Evolutionary conservation across 352 stramenopile genomes (phyloP).

Genomic region (Phytopythium vexans): DNA sequence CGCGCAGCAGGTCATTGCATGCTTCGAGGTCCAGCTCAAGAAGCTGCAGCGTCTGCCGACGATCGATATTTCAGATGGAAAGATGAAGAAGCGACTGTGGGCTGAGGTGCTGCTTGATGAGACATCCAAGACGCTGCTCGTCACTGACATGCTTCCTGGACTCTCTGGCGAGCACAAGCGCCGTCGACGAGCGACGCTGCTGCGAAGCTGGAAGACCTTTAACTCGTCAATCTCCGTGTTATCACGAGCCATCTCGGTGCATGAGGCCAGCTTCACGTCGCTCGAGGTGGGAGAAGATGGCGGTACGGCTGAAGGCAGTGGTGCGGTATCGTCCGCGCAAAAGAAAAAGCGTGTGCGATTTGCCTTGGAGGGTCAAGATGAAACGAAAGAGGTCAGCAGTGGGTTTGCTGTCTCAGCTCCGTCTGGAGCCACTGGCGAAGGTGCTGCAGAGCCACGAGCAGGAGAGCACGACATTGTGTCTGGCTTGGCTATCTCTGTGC

Average conservation of each 20-base stretch:
- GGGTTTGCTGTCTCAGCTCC: not conserved
- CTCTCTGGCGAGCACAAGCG: conserved; percentile 68
- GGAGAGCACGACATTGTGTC: not conserved
- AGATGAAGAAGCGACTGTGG: conserved; percentile 63
- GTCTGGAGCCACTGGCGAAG: too few relatives aligned
- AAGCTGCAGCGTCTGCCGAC: conserved; percentile 77
- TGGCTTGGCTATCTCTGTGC: conserved; percentile 31
- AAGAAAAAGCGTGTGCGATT: conserved; percentile 75
- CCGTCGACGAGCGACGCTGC: conserved; percentile 55
- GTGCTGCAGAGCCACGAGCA: not conserved
- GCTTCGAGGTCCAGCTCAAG: conserved; percentile 79
- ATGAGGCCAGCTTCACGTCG: conserved; percentile 11
- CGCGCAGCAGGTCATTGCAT: conserved; percentile 40
- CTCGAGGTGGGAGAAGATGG: not conserved
- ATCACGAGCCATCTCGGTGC: conserved; percentile 40
- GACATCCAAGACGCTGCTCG: conserved; percentile 73
- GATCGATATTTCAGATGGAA: conserved; percentile 70
- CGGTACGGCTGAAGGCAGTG: conserved; percentile 9
- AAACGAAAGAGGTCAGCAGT: not conserved
- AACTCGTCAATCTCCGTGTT: conserved; percentile 68
- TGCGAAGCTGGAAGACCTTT: conserved; percentile 80
- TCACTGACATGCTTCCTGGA: conserved; percentile 79
- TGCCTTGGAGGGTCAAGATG: conserved; percentile 15
- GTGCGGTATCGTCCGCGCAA: conserved; percentile 11
- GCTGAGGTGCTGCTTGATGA: conserved; percentile 76